Base-by-base conservation (phyloP, 2,329 filamentous ascomycete genomes). In the Zarea fungicola region DNA sequence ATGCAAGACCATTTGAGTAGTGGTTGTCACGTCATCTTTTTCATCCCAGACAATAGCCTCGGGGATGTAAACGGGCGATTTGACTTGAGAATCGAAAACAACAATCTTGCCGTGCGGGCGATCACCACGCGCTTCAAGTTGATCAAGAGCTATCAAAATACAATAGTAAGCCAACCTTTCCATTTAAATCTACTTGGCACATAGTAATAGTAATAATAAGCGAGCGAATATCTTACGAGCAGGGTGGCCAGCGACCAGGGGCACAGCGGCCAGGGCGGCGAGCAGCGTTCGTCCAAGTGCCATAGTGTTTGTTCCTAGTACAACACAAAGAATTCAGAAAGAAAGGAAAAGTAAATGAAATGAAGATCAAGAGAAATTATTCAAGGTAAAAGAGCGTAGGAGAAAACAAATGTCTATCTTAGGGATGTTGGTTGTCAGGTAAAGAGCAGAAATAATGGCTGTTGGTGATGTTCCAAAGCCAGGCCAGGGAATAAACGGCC, bases 41-140 rank as follows among this genome's bases (percentile, higher is more conserved):
- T 87, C 74, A 39, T 85, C 78, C 64, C 78, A 85, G 57, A 85
- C 73, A 23, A 82, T 72, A 42, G 77, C 68, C 50, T 76, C 67
- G 6, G 72, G 69, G 9, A 69, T 55, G 32, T 73, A 66, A 32
- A 71, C 74, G 11, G 70, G 62, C 26, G 60, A 60, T 37, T 67
- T 64, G 40, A 69, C 56, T 9, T 63, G 58, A 10, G 65, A 58
- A 52, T 69, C 64, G 4, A 65, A 65, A n/a, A 68, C 55, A 4
- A 68, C 67, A 39, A 64, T 58, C 48, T 53, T 21, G 4, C 67
- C 67, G 37, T 63, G 58, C 48, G 51, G 11, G 5, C 72, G 68
- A 7, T 69, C 55, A 31, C 70, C 74, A 14, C 69, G 61, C 25
- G 60, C 60, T 37, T 67, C 63, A 42, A 23, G 2, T 10, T 9